Percentiles rank a stretch among this genome's conserved stretches.
Evolutionary conservation across 2,329 filamentous ascomycete species (phyloP).

Genomic region (Calonectria pteridis): DNA sequence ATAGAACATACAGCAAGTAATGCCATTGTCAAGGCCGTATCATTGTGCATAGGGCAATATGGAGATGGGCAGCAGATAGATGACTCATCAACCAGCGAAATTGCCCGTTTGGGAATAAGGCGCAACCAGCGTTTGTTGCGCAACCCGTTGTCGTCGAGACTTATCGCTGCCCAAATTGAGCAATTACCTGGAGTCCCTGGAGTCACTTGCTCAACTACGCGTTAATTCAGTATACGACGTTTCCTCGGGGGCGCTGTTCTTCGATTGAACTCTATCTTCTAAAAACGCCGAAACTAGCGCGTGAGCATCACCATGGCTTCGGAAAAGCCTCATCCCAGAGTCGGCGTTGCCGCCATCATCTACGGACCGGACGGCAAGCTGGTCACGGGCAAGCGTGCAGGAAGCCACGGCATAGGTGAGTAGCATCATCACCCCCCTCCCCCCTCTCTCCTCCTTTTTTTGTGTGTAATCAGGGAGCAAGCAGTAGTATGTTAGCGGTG

Average conservation of each 20-base stretch:
- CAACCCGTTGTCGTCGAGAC: too few relatives aligned
- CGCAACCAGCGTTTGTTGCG: too few relatives aligned
- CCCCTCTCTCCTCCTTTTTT: background rate
- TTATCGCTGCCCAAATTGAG: background rate
- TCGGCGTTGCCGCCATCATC: conserved; percentile 64
- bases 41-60: background rate
- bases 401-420: conserved; percentile 65
- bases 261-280: background rate
- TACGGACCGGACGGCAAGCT: conserved; percentile 57
- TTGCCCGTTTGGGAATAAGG: background rate
- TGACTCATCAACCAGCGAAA: background rate
- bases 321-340: conserved; percentile 49
- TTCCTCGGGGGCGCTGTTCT: background rate
- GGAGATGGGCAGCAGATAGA: background rate
- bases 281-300: background rate
- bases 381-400: conserved; percentile 61
- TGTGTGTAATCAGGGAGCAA: background rate
- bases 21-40: background rate
- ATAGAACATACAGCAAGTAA: background rate
- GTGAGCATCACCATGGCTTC: conserved; percentile 26
- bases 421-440: conserved; percentile 37
- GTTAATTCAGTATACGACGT: background rate
- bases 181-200: too few relatives aligned
- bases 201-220: background rate
- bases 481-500: background rate